Conservation (phyloP, 306 rosid genomes). For the Vigna hirtella region DNA sequence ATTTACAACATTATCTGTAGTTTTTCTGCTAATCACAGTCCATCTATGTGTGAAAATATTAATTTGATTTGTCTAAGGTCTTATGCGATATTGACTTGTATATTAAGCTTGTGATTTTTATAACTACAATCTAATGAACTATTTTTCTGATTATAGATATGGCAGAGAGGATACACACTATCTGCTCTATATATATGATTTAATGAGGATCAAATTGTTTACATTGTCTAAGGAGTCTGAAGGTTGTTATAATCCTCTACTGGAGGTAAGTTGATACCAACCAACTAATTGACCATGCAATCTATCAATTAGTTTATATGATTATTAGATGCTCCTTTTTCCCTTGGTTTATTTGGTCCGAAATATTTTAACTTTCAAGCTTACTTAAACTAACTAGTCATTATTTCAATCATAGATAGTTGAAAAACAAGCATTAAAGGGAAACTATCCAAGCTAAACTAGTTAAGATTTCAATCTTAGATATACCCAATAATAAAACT, state of each 20-base stretch:
- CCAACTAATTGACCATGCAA: conserved; percentile 27
- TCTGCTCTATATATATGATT: conserved; percentile 82
- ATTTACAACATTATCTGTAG: background rate
- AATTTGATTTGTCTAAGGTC: conserved; percentile 1
- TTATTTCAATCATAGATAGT: conserved; percentile 2
- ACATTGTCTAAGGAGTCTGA: conserved; percentile 71
- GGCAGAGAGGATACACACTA: conserved; percentile 99
- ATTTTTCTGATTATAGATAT: conserved; percentile 69
- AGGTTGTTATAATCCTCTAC: conserved; percentile 64
- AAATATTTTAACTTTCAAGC: conserved; percentile 25
- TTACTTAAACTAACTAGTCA: conserved; percentile 2
- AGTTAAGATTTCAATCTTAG: conserved; percentile 4
- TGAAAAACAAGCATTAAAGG: background rate
- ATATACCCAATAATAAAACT: background rate
- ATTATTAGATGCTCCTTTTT: conserved; percentile 30
- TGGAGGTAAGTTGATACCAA: conserved; percentile 69
- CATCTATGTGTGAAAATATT: background rate
- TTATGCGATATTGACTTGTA: conserved; percentile 37
- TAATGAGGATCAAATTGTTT: conserved; percentile 69
- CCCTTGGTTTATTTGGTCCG: conserved; percentile 19
- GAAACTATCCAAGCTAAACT: background rate
- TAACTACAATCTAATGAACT: conserved; percentile 47
- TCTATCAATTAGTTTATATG: conserved; percentile 32
- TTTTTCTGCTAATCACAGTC: background rate
- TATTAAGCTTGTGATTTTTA: conserved; percentile 29